Conservation (phyloP, 176 grass and related monocot genomes). For the Oryza brachyantha region DNA sequence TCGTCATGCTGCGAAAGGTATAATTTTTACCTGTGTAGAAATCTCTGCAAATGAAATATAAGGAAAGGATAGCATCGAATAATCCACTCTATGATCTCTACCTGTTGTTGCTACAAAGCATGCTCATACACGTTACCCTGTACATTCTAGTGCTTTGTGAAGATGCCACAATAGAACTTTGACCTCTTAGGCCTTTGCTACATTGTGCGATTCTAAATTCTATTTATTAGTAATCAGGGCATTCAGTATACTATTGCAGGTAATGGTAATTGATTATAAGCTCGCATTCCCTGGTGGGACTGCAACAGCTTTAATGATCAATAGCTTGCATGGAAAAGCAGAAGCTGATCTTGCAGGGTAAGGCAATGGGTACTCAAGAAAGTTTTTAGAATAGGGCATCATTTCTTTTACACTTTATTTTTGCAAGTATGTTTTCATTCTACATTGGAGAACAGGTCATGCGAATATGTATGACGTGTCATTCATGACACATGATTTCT, state of each 20-base stretch:
- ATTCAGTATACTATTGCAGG: conserved; percentile 5
- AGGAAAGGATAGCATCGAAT: background rate
- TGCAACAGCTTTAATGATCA: conserved; percentile 49
- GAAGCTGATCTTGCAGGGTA: conserved; percentile 38
- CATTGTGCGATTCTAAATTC: background rate
- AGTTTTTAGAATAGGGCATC: background rate
- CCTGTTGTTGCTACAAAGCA: background rate
- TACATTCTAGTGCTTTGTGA: background rate
- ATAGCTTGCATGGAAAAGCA: conserved; percentile 40
- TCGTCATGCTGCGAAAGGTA: conserved; percentile 49
- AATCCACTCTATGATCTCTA: background rate
- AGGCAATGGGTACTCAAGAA: background rate
- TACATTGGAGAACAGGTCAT: background rate
- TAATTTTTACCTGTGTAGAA: background rate
- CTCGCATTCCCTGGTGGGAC: conserved; percentile 52
- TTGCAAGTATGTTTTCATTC: background rate
- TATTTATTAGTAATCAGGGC: background rate
- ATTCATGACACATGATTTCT: background rate
- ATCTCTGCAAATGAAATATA: background rate
- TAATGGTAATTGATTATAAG: conserved; percentile 55
- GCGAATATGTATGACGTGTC: background rate
- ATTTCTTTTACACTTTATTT: no score
- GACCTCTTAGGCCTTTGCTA: background rate
- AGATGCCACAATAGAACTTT: background rate
- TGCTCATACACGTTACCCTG: background rate